Percentiles rank a stretch among this genome's conserved stretches.
phyloP scores from a whole-genome alignment of 2,329 filamentous ascomycete genomes.

The Biscogniauxia marginata region DNA sequence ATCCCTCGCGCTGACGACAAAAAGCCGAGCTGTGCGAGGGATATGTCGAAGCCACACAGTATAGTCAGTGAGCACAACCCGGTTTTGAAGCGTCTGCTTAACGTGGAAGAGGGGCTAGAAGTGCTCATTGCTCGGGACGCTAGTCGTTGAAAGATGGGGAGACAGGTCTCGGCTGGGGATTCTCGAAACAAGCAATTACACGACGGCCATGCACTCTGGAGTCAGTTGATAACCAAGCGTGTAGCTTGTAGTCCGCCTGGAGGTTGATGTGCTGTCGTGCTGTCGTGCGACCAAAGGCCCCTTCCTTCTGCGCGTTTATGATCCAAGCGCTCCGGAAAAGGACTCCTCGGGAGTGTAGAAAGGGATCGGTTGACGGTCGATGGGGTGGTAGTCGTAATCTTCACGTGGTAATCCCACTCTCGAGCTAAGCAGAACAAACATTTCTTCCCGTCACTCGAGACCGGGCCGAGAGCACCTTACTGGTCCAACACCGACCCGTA shows the following conservation, averaged over 20 bases:
- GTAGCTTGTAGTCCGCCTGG: background rate
- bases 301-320: background rate
- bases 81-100: background rate
- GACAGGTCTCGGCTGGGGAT: background rate
- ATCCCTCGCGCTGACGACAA: background rate
- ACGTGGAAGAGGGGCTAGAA: background rate
- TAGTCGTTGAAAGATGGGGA: background rate
- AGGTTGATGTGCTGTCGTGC: background rate
- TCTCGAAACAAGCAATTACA: background rate
- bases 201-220: background rate
- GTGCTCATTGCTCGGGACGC: background rate
- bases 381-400: background rate
- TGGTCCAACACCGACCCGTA: background rate
- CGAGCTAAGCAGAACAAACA: background rate
- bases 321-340: background rate
- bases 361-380: background rate
- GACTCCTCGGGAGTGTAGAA: background rate
- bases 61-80: background rate
- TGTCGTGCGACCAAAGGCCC: background rate
- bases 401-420: background rate
- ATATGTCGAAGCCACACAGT: background rate
- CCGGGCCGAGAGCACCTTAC: background rate
- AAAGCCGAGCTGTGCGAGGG: constrained; percentile 4
- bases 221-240: background rate
- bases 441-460: background rate